Evolutionary conservation across 306 rosid genomes (phyloP), one percentile per base, ranked within the genome.

Genomic region (Mucuna pruriens): DNA sequence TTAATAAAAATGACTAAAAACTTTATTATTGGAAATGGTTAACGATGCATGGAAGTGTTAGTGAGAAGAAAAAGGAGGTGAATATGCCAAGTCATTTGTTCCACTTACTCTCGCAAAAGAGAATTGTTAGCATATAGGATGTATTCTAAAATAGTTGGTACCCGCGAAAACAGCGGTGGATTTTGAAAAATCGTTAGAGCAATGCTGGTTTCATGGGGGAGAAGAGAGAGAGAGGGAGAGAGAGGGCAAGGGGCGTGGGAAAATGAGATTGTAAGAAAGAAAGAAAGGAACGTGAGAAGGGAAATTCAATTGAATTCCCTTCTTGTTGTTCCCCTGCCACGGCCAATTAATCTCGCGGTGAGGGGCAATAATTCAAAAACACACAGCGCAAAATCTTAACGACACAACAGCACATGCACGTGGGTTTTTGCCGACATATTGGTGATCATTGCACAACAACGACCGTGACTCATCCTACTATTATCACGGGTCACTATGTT

Each of bases 251-350:
- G 62, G n/a, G 80, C 72, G 61, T 60, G 44, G 36, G 45, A 76
- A 79, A 58, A 79, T 49, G 85, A 74, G 61, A 75, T 51, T 40
- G 81, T 49, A 62, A 82, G 82, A 78, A 78, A 31, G 36, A 44
- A 73, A 80, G 48, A 36, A 5, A 67, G 74, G 80, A 75, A 76
- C 38, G 33, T 76, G 33, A 55, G 75, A 66, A 75, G 80, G 85
- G 74, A 74, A 80, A 71, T 71, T 76, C 69, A 79, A 66, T 71
- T 76, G 62, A 79, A 66, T 51, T 84, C 87, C 84, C 87, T 74
- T 79, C 87, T 74, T 78, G 77, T 66, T 83, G 63, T 71, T 55
- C 82, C 67, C 34, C 80, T n/a, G 20, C 31, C 82, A 60, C 60
- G 66, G 76, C 75, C 66, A 38, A 46, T 79, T 73, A 38, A 70